These are phyloP conservation scores for Elsinoe ampelina DNA, from an alignment of 2,329 filamentous ascomycete species.

Conservation along the genomic window DNA sequence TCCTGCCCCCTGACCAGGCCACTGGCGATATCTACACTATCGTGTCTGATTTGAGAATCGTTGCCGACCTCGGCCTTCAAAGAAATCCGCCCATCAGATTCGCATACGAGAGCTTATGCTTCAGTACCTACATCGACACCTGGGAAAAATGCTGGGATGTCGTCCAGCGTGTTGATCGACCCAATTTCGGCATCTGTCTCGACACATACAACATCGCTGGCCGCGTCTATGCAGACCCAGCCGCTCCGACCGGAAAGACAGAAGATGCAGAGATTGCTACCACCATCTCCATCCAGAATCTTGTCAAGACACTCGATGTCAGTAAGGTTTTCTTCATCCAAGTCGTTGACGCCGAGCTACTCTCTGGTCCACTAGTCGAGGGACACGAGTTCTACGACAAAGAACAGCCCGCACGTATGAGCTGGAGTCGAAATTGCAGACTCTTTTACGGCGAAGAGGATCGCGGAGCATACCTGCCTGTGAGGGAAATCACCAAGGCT, in stretches of 20 bases:
- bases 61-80: constrained; percentile 59
- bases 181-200: constrained; percentile 19
- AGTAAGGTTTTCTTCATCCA: constrained; percentile 67
- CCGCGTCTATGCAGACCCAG: constrained; percentile 18
- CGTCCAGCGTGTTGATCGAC: constrained; percentile 36
- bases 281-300: constrained; percentile 43
- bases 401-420: constrained; percentile 57
- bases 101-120: constrained; percentile 65
- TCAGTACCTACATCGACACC: constrained; percentile 58
- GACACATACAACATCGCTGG: constrained; percentile 21
- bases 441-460: constrained; percentile 54
- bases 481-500: constrained; percentile 50
- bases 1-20: constrained; percentile 46
- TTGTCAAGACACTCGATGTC: constrained; percentile 49
- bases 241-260: constrained; percentile 12
- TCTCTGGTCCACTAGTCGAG: constrained; percentile 46
- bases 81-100: constrained; percentile 50
- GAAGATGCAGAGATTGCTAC: constrained; percentile 40
- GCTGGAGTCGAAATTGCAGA: constrained; percentile 63
- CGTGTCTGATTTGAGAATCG: constrained; percentile 51
- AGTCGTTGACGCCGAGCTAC: constrained; percentile 61
- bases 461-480: constrained; percentile 58
- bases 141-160: constrained; percentile 68
- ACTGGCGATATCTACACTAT: constrained; percentile 48
- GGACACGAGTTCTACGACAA: constrained; percentile 48